Conservation (phyloP, 2,329 filamentous ascomycete genomes). For the Davidsoniella australis region DNA sequence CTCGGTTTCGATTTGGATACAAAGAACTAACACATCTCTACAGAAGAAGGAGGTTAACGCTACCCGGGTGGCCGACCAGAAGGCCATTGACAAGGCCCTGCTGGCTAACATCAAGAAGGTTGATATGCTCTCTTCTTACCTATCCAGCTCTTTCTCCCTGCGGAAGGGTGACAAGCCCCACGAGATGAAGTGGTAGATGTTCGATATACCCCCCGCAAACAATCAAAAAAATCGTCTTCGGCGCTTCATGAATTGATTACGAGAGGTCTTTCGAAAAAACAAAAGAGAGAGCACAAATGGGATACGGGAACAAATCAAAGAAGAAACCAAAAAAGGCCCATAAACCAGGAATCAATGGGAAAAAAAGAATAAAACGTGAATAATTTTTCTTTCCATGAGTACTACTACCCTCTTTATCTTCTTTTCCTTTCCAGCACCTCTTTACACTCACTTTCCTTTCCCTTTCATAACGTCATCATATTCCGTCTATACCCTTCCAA, state of each 20-base stretch:
- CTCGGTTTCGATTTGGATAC: not conserved
- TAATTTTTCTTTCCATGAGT: slow-evolving; percentile 2
- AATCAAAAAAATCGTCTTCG: slow-evolving; percentile 16
- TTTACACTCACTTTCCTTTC: no score
- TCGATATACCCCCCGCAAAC: slow-evolving; percentile 14
- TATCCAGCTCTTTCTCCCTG: slow-evolving; percentile 91
- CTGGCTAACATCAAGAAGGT: slow-evolving; percentile 97
- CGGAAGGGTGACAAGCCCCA: slow-evolving; percentile 99
- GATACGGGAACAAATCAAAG: slow-evolving; percentile 7
- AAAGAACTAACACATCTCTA: slow-evolving; percentile 16
- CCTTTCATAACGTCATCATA: no score
- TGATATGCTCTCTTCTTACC: slow-evolving; percentile 82
- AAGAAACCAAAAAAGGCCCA: slow-evolving; percentile 11
- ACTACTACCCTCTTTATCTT: no score
- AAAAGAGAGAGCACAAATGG: slow-evolving; percentile 10
- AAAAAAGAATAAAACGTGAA: slow-evolving; percentile 12
- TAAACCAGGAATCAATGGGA: slow-evolving; percentile 6
- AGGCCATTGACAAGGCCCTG: slow-evolving; percentile 93
- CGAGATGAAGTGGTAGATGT: slow-evolving; percentile 94
- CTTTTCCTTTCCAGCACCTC: no score
- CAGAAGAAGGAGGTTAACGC: slow-evolving; percentile 95
- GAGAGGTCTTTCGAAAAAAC: slow-evolving; percentile 11
- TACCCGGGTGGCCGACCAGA: slow-evolving; percentile 91
- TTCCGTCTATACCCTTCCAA: slow-evolving; percentile 2
- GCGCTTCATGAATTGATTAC: slow-evolving; percentile 12